phyloP scores from a whole-genome alignment of 2,329 filamentous ascomycete species.

The Penicillium sp. region DNA sequence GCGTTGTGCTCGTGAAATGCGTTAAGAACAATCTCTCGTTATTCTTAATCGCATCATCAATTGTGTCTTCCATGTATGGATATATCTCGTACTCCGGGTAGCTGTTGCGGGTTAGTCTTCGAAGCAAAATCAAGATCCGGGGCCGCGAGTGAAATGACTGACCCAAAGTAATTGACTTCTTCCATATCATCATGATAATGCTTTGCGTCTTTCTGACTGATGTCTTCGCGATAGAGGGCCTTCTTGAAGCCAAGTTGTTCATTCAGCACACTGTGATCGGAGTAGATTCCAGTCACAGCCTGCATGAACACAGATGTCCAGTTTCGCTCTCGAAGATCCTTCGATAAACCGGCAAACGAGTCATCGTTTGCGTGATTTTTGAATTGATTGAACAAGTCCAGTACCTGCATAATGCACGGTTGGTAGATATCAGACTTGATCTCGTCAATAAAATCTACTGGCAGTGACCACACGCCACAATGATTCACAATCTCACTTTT shows the following conservation, averaged over 20 bases:
- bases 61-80: constrained; percentile 31
- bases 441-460: constrained; percentile 34
- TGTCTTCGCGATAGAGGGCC: constrained; percentile 31
- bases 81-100: constrained; percentile 26
- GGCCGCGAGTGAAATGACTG: constrained; percentile 6
- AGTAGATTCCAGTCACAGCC: constrained; percentile 34
- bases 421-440: constrained; percentile 32
- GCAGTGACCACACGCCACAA: constrained; percentile 33
- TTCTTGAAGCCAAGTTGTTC: constrained; percentile 40
- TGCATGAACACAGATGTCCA: constrained; percentile 36
- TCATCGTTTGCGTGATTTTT: constrained; percentile 28
- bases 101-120: background rate
- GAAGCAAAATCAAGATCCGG: background rate
- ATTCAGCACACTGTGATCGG: constrained; percentile 31
- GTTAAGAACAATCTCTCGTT: constrained; percentile 33
- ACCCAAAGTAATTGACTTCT: constrained; percentile 49
- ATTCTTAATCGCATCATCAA: constrained; percentile 28
- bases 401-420: constrained; percentile 35
- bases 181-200: constrained; percentile 33
- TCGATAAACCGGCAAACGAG: background rate
- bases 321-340: constrained; percentile 25
- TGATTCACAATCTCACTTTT: constrained; percentile 36
- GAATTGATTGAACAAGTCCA: constrained; percentile 34
- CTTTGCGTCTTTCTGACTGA: constrained; percentile 31
- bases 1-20: constrained; percentile 38